phyloP scores from a whole-genome alignment of 2,329 filamentous ascomycete species.

The Zasmidium cellare region DNA sequence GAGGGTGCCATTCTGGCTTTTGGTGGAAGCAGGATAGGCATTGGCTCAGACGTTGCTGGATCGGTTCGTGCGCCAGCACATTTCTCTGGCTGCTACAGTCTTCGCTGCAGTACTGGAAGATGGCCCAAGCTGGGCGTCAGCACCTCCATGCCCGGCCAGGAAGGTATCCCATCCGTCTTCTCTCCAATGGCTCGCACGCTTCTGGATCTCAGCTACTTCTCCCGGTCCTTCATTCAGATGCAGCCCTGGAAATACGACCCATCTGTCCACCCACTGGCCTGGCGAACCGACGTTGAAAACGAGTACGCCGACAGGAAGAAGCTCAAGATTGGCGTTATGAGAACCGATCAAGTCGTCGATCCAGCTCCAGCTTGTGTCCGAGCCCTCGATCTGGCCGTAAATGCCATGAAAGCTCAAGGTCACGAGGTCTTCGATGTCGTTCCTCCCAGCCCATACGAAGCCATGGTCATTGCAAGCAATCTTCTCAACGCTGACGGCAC shows the following conservation, averaged over 20 bases:
- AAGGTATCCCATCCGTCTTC: slow-evolving; percentile 85
- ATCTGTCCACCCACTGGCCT: slow-evolving; percentile 79
- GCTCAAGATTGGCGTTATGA: slow-evolving; percentile 73
- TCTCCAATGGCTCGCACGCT: slow-evolving; percentile 89
- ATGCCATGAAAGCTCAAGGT: slow-evolving; percentile 68
- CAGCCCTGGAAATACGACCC: slow-evolving; percentile 88
- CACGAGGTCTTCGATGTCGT: slow-evolving; percentile 70
- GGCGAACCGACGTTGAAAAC: slow-evolving; percentile 66
- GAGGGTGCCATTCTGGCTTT: slow-evolving; percentile 81
- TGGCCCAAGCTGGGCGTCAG: slow-evolving; percentile 84
- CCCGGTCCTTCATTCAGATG: slow-evolving; percentile 73
- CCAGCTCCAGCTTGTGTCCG: slow-evolving; percentile 81
- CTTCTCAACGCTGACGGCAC: slow-evolving; percentile 85
- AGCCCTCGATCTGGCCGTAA: slow-evolving; percentile 69
- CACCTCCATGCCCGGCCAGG: slow-evolving; percentile 90
- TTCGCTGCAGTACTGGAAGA: slow-evolving; percentile 83
- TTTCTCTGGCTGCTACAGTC: slow-evolving; percentile 83
- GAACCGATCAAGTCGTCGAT: slow-evolving; percentile 72
- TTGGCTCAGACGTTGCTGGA: slow-evolving; percentile 88
- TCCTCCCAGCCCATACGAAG: slow-evolving; percentile 63
- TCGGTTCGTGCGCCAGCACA: slow-evolving; percentile 85
- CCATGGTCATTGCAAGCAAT: slow-evolving; percentile 72
- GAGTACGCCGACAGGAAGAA: slow-evolving; percentile 61
- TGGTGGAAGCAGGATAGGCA: slow-evolving; percentile 79
- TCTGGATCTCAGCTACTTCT: slow-evolving; percentile 81